Percentiles rank a stretch among this genome's conserved stretches.
phyloP scores from a whole-genome alignment of 129 eudicot species.

The Solidago caesia region DNA sequence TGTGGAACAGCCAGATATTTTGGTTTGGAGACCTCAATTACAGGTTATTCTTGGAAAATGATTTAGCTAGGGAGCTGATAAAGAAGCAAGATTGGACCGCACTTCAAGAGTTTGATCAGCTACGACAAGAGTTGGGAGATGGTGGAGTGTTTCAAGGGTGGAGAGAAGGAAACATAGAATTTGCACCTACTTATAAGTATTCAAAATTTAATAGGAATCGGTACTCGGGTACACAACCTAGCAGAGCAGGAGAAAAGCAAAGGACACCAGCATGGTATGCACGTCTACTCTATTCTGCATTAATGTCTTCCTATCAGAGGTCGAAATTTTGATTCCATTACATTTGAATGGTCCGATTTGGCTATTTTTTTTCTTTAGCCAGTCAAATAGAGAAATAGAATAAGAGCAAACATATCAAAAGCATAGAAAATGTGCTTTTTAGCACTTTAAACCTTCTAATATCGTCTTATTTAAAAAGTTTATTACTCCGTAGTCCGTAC shows the following conservation, averaged over 20 bases:
- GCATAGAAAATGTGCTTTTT: too few species aligned
- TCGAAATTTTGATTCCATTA: too few species aligned
- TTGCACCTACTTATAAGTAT: constrained; percentile 94
- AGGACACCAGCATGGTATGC: constrained; percentile 92
- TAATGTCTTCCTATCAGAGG: not conserved
- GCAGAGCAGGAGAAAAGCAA: constrained; percentile 73
- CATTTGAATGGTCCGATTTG: too few species aligned
- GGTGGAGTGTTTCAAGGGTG: constrained; percentile 94
- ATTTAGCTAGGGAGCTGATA: constrained; percentile 72
- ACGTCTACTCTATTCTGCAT: not conserved
- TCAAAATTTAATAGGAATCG: constrained; percentile 59
- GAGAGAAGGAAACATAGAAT: constrained; percentile 82
- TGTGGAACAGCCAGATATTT: constrained; percentile 77
- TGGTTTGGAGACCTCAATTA: constrained; percentile 98
- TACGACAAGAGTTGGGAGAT: constrained; percentile 54
- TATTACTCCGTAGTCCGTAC: too few species aligned
- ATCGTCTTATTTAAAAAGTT: too few species aligned
- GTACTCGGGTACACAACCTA: constrained; percentile 71
- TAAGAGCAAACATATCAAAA: too few species aligned
- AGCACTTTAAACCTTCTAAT: too few species aligned
- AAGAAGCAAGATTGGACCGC: constrained; percentile 65
- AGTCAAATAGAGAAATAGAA: too few species aligned
- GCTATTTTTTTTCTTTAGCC: too few species aligned
- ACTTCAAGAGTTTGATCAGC: constrained; percentile 79
- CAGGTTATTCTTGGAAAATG: constrained; percentile 65